Base-by-base conservation (phyloP, 225 moss, liverwort and hornwort genomes). In the Marchantia polymorpha region DNA sequence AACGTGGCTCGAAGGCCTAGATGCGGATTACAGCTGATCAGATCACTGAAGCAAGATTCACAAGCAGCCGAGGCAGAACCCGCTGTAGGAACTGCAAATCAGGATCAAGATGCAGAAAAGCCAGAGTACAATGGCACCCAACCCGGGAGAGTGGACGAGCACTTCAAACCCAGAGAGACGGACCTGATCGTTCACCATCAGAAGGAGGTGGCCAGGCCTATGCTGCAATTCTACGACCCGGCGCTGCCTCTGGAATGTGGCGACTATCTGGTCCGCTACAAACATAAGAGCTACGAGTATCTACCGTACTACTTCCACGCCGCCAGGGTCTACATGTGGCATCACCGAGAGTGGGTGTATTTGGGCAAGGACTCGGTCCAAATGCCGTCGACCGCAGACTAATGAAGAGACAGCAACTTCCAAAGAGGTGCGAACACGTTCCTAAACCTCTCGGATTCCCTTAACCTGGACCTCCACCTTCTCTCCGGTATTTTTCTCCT, bases 141-240 rank as follows among this genome's bases (percentile, higher is more conserved):
- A 1, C 83, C 79, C 13, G 83, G 86, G 49, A 72, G 19, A 31
- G 75, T 15, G 0, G 86, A 87, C 51, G 55, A 58, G 51, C 58
- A 77, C 12, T 87, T 87, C 72, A 31, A 31, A 31, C 83, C 86
- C 48, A 76, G 80, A 54, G 83, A 81, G 56, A 81, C 83, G 20
- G 86, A 87, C 66, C 72, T 87, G 49, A 55, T 87, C 16, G 46
- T 87, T 10, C 83, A 83, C 61, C 86, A 87, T 52, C 78, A 75
- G 25, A 83, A 87, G 61, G 78, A 76, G 30, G 49, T 19, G 10
- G 46, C 64, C 19, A 81, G 76, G 64, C 78, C 81, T 4, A 83
- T 87, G 75, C 67, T 86, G 22, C 83, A 83, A 30, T 86, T 83
- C 39, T 86, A 59, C 16, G 77, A 81, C 46, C 81, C 79, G 0